A percentile compares a stretch with the other conserved stretches of the same genome.
Evolutionary conservation across 495 filamentous ascomycete species (phyloP).

Genomic region (Podospora anserina): DNA sequence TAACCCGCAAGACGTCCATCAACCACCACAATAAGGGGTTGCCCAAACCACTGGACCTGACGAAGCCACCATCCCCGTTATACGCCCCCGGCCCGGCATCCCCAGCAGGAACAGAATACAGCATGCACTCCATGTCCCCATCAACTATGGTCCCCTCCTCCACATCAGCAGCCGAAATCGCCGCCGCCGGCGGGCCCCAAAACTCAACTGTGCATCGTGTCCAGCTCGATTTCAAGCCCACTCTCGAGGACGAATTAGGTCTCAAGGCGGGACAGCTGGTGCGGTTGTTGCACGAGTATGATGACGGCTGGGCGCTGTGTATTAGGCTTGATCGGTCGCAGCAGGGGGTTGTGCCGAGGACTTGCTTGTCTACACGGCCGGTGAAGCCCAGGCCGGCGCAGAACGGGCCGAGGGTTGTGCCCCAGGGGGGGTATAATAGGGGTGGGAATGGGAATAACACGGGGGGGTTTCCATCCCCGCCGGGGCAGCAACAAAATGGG

Average conservation of each 20-base stretch:
- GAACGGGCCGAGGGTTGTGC: background rate
- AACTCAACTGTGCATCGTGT: conserved; percentile 75
- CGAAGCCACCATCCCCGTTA: conserved; percentile 34
- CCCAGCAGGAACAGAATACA: conserved; percentile 59
- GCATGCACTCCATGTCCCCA: conserved; percentile 50
- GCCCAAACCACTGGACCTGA: conserved; percentile 50
- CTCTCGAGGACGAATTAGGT: conserved; percentile 84
- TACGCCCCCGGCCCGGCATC: conserved; percentile 46
- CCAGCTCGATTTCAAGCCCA: conserved; percentile 91
- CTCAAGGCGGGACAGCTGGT: conserved; percentile 78
- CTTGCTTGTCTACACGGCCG: conserved; percentile 86
- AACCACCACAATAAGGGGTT: conserved; percentile 34
- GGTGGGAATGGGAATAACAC: background rate
- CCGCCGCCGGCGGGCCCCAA: conserved; percentile 54
- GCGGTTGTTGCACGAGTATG: conserved; percentile 89
- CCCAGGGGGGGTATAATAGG: background rate
- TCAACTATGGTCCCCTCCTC: conserved; percentile 46
- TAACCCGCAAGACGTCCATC: conserved; percentile 46
- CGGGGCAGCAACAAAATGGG: background rate
- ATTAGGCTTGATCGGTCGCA: conserved; percentile 82
- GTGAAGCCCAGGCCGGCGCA: conserved; percentile 77
- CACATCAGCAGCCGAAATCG: conserved; percentile 48
- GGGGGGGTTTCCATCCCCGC: background rate
- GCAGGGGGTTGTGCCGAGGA: conserved; percentile 90
- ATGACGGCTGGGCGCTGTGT: conserved; percentile 98